Evolutionary conservation across 176 grass and related monocot genomes (phyloP).

Genomic region (Poa annua): DNA sequence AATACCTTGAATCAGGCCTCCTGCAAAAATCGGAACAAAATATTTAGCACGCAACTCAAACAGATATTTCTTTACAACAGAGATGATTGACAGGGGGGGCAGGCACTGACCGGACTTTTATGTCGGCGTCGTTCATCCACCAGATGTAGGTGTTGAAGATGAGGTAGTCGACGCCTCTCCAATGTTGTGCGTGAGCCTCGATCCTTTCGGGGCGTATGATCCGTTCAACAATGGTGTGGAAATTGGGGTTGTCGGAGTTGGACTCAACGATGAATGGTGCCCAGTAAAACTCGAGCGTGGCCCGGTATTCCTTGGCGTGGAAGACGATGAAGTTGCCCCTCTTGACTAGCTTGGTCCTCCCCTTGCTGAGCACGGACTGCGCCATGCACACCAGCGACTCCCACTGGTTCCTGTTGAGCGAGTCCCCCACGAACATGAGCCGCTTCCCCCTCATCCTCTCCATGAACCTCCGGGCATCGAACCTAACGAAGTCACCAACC

Average conservation of each 20-base stretch:
- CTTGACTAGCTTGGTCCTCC: conserved; percentile 55
- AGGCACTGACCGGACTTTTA: conserved; percentile 65
- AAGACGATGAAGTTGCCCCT: conserved; percentile 51
- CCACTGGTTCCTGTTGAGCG: conserved; percentile 97
- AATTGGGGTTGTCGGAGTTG: conserved; percentile 78
- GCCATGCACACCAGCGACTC: conserved; percentile 85
- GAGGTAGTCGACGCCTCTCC: conserved; percentile 79
- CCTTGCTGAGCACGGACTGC: conserved; percentile 56
- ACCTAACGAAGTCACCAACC: conserved; percentile 42
- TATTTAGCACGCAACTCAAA: neutral
- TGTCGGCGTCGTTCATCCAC: conserved; percentile 87
- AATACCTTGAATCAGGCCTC: conserved; percentile 59
- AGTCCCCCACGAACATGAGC: conserved; percentile 91
- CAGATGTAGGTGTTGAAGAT: conserved; percentile 99
- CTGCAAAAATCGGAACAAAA: conserved; percentile 30
- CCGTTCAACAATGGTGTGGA: conserved; percentile 63
- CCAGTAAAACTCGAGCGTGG: conserved; percentile 95
- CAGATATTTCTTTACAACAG: neutral
- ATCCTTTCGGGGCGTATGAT: conserved; percentile 71
- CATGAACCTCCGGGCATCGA: conserved; percentile 78
- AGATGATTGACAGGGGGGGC: neutral
- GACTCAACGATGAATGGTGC: conserved; percentile 93
- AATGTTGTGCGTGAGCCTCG: conserved; percentile 63
- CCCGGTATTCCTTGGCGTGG: conserved; percentile 79
- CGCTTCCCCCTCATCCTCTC: conserved; percentile 77